phyloP scores from a whole-genome alignment of 768 basidiomycete species.

The Pholiota conissans region DNA sequence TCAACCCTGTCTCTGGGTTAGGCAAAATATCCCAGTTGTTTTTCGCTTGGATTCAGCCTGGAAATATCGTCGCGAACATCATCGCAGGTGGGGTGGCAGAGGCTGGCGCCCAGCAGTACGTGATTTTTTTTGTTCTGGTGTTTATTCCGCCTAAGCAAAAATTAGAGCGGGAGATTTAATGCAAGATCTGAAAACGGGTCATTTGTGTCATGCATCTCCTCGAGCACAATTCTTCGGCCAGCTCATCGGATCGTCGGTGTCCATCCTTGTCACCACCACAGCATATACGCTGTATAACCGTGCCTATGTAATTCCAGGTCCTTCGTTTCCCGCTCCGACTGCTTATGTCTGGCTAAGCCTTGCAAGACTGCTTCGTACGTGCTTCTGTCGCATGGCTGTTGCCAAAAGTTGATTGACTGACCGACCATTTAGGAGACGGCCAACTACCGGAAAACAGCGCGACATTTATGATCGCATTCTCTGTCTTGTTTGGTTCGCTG shows the following conservation, averaged over 20 bases:
- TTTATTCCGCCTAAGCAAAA: background rate
- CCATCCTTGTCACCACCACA: constrained; percentile 85
- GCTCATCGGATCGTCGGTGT: constrained; percentile 85
- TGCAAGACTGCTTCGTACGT: constrained; percentile 73
- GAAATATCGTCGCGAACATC: constrained; percentile 96
- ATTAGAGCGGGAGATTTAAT: constrained; percentile 91
- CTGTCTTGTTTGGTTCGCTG: constrained; percentile 64
- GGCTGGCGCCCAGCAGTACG: constrained; percentile 90
- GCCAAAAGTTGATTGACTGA: constrained; percentile 21
- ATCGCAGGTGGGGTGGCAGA: constrained; percentile 97
- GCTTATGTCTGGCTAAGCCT: constrained; percentile 91
- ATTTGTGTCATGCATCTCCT: constrained; percentile 89
- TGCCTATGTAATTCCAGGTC: constrained; percentile 88
- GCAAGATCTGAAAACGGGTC: constrained; percentile 98
- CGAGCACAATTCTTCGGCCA: constrained; percentile 94
- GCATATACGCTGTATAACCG: constrained; percentile 86
- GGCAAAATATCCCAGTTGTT: constrained; percentile 94
- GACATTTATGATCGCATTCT: constrained; percentile 80
- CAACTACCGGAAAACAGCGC: constrained; percentile 75
- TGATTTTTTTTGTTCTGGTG: background rate
- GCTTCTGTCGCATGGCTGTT: background rate
- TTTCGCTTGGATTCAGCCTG: constrained; percentile 93
- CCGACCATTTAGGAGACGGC: constrained; percentile 60
- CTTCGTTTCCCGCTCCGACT: constrained; percentile 94
- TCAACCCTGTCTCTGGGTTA: constrained; percentile 89